phyloP scores from a whole-genome alignment of 495 filamentous ascomycete species.

The Mycothermus thermophilus region DNA sequence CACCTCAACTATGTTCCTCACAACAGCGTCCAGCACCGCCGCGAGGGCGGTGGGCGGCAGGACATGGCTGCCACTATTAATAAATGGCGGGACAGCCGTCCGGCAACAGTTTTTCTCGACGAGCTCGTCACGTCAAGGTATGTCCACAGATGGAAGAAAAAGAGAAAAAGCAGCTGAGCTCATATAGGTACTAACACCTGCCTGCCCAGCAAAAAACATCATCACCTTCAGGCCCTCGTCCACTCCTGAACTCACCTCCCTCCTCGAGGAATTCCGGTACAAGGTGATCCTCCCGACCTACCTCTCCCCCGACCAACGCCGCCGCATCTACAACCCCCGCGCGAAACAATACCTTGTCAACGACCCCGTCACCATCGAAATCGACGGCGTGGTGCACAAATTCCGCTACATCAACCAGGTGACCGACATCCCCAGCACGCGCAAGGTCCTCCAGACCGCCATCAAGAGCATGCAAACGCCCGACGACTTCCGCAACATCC shows the following conservation, averaged over 20 bases:
- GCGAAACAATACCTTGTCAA: slow-evolving; percentile 38
- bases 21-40: slow-evolving; percentile 3
- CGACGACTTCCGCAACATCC: slow-evolving; percentile 49
- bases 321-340: slow-evolving; percentile 37
- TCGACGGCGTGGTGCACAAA: slow-evolving; percentile 43
- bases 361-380: slow-evolving; percentile 47
- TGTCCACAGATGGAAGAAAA: too few relatives aligned
- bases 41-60: slow-evolving; percentile 11
- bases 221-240: slow-evolving; percentile 22
- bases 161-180: too few relatives aligned
- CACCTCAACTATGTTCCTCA: slow-evolving; percentile 11
- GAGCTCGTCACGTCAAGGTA: slow-evolving; percentile 11
- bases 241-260: slow-evolving; percentile 22
- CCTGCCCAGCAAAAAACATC: slow-evolving; percentile 9
- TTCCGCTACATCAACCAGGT: slow-evolving; percentile 35
- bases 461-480: slow-evolving; percentile 37
- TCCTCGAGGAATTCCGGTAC: slow-evolving; percentile 41
- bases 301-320: slow-evolving; percentile 41
- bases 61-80: slow-evolving; percentile 6
- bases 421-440: slow-evolving; percentile 21
- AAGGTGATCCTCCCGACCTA: slow-evolving; percentile 51
- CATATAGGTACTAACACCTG: too few relatives aligned
- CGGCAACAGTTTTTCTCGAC: slow-evolving; percentile 16
- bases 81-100: not conserved
- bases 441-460: slow-evolving; percentile 23